These are phyloP conservation scores for Peronospora belbahrii DNA, from an alignment of 352 stramenopile species.

Conservation along the genomic window DNA sequence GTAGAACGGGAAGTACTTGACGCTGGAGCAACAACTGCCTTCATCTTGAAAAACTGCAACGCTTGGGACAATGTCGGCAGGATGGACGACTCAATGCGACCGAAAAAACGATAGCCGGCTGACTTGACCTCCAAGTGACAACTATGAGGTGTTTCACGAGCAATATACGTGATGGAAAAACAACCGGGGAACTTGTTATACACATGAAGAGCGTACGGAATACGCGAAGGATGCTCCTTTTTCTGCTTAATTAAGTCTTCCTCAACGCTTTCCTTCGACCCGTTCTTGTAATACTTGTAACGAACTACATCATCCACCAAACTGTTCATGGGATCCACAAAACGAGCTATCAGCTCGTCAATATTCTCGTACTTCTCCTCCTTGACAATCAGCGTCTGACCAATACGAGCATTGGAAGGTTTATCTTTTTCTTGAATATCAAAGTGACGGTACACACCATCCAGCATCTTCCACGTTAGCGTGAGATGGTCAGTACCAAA, in stretches of 20 bases:
- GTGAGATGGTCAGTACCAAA: conserved; percentile 79
- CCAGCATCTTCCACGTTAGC: conserved; percentile 85
- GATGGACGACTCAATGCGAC: conserved; percentile 81
- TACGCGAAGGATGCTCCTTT: conserved; percentile 73
- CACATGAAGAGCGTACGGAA: conserved; percentile 79
- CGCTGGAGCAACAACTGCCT: conserved; percentile 55
- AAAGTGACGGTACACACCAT: conserved; percentile 83
- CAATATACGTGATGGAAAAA: conserved; percentile 87
- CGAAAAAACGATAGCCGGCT: conserved; percentile 81
- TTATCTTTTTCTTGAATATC: conserved; percentile 86
- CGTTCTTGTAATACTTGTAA: conserved; percentile 84
- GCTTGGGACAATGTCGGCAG: conserved; percentile 69
- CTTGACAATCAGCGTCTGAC: conserved; percentile 79
- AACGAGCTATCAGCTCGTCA: conserved; percentile 82
- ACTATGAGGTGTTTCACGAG: conserved; percentile 70
- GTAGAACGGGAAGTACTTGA: conserved; percentile 29
- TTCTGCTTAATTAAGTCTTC: conserved; percentile 87
- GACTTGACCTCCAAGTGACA: conserved; percentile 86
- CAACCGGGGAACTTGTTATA: conserved; percentile 84
- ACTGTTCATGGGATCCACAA: conserved; percentile 85
- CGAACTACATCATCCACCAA: conserved; percentile 79
- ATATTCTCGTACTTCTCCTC: conserved; percentile 84
- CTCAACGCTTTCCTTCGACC: conserved; percentile 60
- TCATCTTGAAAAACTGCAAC: conserved; percentile 88
- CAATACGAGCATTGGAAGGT: conserved; percentile 73